A percentile compares a stretch with the other conserved stretches of the same genome.
Conservation (phyloP, 805 yeast species). For the Candida patagonica region DNA sequence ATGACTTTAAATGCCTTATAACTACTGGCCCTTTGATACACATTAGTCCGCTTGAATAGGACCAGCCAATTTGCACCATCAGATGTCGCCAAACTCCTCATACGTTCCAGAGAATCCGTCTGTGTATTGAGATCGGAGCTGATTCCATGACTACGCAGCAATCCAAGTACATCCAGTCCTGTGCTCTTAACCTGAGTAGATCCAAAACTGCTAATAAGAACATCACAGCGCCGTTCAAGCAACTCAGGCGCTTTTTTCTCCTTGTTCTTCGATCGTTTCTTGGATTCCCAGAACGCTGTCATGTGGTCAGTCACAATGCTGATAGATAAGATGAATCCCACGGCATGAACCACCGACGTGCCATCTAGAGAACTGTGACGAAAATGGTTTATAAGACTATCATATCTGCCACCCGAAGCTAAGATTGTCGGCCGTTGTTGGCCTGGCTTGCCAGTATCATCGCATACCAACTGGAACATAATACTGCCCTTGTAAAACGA, state of each 20-base stretch:
- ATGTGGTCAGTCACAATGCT: slow-evolving; percentile 49
- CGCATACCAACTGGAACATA: slow-evolving; percentile 80
- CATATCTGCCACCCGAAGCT: slow-evolving; percentile 95
- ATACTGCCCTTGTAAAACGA: slow-evolving; percentile 71
- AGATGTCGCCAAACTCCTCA: slow-evolving; percentile 47
- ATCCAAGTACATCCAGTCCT: slow-evolving; percentile 54
- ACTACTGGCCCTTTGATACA: slow-evolving; percentile 35
- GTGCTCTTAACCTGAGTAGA: slow-evolving; percentile 44
- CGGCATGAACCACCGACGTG: slow-evolving; percentile 46
- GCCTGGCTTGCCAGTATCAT: slow-evolving; percentile 30
- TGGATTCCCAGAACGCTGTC: slow-evolving; percentile 22
- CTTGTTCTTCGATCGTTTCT: slow-evolving; percentile 32
- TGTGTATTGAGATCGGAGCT: slow-evolving; percentile 53
- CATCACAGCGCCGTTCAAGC: slow-evolving; percentile 62
- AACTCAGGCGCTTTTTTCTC: neutral
- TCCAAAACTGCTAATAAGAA: slow-evolving; percentile 63
- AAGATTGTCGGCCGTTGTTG: slow-evolving; percentile 31
- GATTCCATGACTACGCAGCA: slow-evolving; percentile 70
- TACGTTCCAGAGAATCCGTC: slow-evolving; percentile 47
- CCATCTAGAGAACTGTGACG: slow-evolving; percentile 43
- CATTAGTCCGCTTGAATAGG: slow-evolving; percentile 58
- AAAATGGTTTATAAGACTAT: slow-evolving; percentile 55
- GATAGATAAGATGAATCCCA: slow-evolving; percentile 80
- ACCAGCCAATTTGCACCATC: slow-evolving; percentile 75
- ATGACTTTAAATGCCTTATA: slow-evolving; percentile 72